A percentile compares a stretch with the other conserved stretches of the same genome.
Evolutionary conservation across 73 alveolate species (phyloP).

Genomic region (Symbiodinium pilosum): DNA sequence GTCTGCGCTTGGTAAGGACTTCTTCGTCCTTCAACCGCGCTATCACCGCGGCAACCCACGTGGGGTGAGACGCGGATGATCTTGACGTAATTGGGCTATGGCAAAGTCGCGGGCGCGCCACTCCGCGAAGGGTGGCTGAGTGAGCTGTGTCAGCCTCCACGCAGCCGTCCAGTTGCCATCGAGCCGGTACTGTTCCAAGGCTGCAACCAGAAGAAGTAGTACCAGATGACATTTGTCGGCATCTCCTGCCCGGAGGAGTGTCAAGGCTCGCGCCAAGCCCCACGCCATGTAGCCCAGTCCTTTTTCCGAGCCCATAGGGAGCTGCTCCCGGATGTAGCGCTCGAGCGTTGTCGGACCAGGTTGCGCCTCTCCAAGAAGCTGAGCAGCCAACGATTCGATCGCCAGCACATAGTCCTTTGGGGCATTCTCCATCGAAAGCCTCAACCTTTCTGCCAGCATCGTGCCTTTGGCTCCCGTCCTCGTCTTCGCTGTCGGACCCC

Average conservation of each 20-base stretch:
- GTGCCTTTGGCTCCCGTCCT: slow-evolving; percentile 18
- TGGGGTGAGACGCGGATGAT: neutral
- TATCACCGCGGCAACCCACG: neutral
- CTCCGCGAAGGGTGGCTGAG: neutral
- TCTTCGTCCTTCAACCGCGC: neutral
- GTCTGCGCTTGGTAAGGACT: neutral
- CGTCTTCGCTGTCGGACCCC: neutral
- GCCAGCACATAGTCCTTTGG: neutral
- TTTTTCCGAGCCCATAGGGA: neutral
- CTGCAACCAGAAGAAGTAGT: neutral
- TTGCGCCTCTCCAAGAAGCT: neutral
- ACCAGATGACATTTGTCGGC: neutral
- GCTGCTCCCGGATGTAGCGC: neutral
- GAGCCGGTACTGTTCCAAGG: neutral
- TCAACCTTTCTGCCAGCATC: neutral
- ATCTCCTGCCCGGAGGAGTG: neutral
- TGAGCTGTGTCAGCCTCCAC: neutral
- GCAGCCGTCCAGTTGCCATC: neutral
- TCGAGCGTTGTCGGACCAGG: neutral
- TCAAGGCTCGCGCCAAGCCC: neutral
- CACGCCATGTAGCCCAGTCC: neutral
- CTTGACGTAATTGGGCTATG: neutral
- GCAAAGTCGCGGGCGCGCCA: neutral
- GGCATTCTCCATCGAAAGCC: neutral
- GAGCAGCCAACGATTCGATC: slow-evolving; percentile 5